Percentiles rank a stretch among this genome's conserved stretches.
Conservation (phyloP, 129 eudicot species). For the Escallonia rubra region DNA sequence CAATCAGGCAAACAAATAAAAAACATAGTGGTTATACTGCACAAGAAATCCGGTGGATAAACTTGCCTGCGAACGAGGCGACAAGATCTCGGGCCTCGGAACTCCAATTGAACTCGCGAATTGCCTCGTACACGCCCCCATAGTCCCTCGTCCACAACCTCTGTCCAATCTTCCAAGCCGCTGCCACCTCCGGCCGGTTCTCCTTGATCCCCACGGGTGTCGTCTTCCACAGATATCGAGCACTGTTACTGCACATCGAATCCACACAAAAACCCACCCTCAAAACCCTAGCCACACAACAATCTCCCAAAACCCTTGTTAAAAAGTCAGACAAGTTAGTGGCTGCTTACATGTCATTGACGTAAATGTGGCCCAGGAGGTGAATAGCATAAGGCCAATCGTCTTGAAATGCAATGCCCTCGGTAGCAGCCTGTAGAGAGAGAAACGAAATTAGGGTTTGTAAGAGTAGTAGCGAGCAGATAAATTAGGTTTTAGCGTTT, state of each 20-base stretch:
- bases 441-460: not conserved
- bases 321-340: not conserved
- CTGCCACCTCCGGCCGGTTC: conserved; percentile 63
- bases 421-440: conserved; percentile 45
- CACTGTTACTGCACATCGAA: conserved; percentile 63
- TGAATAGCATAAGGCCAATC: conserved; percentile 94
- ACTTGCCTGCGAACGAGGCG: conserved; percentile 69
- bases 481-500: conserved; percentile 25
- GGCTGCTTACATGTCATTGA: conserved; percentile 60
- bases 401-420: conserved; percentile 58
- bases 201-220: conserved; percentile 58
- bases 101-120: conserved; percentile 77
- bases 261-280: not conserved
- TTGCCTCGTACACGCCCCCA: conserved; percentile 71
- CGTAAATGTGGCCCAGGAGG: conserved; percentile 73
- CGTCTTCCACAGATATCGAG: conserved; percentile 86
- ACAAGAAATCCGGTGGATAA: not conserved
- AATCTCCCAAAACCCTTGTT: not conserved
- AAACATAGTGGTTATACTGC: too few species aligned
- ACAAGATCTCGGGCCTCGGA: conserved; percentile 61
- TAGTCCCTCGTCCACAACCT: conserved; percentile 78
- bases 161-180: conserved; percentile 90
- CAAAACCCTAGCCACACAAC: not conserved
- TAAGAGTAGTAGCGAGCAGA: not conserved
- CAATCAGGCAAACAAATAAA: too few species aligned